Evolutionary conservation across 1,139 yeast species (phyloP), one percentile per base, ranked within the genome.

Genomic region (Magnusiomyces sp.): DNA sequence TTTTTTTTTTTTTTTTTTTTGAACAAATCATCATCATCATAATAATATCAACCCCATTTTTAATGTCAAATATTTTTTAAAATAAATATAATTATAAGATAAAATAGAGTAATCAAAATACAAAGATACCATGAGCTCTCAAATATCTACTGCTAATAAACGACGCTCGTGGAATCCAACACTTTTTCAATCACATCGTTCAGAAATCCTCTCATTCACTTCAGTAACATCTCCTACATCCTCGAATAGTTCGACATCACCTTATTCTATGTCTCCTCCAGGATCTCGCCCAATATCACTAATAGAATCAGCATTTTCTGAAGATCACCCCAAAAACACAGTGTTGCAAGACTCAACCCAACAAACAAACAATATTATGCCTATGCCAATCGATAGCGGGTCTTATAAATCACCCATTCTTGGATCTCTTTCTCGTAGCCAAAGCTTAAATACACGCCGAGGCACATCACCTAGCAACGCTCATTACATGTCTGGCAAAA

Each of bases 91-190:
- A 9, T 36, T 36, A 7, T 36, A 6, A 13, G 14, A 7, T n/a
- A 17, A 9, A 9, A 7, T 17, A 36, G 14, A 31, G 11, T 31
- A 9, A 9, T 31, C 34, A 13, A 9, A 9, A 9, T 31, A 13
- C 13, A n/a, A 36, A 13, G 39, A n/a, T n/a, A n/a, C n/a, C n/a
- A n/a, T n/a, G n/a, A n/a, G n/a, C n/a, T n/a, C n/a, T n/a, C n/a
- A n/a, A n/a, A 13, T 17, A 5, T 36, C 14, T 36, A 17, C 11
- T 9, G 14, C 5, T 36, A 6, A n/a, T 9, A 38, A 38, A 17
- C 40, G 40, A 9, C 40, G 40, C 27, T 16, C 40, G 9, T 38
- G 40, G 40, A 38, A 38, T n/a, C 40, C 40, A 38, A 27, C 40
- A 17, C 27, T 27, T 5, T 38, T 38, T 36, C 14, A n/a, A 13